These are phyloP conservation scores for Camellia oleifera DNA, from an alignment of 179 eudicot species.

Conservation along the genomic window DNA sequence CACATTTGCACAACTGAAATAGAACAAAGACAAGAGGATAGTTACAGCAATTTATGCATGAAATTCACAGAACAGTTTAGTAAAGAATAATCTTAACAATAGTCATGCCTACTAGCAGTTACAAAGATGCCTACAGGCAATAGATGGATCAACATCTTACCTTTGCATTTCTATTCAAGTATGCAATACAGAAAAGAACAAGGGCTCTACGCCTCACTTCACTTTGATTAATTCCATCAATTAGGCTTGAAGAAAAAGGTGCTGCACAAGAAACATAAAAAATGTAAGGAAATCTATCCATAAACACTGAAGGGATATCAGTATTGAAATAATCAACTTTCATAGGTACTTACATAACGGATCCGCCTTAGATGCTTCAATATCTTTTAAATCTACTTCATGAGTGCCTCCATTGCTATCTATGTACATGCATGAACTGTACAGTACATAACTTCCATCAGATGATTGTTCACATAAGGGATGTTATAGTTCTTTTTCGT, in stretches of 20 bases:
- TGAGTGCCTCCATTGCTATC: constrained; percentile 57
- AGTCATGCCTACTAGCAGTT: constrained; percentile 1
- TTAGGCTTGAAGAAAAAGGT: constrained; percentile 60
- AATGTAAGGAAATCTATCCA: background rate
- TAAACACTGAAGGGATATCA: background rate
- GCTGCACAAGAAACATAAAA: constrained; percentile 43
- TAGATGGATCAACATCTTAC: constrained; percentile 31
- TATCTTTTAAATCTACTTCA: constrained; percentile 57
- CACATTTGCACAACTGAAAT: background rate
- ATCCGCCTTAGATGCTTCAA: constrained; percentile 63
- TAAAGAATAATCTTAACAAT: background rate
- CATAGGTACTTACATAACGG: constrained; percentile 53
- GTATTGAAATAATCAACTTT: background rate
- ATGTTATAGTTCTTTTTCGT: background rate
- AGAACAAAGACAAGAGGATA: background rate
- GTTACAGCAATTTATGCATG: background rate
- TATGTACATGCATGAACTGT: constrained; percentile 71
- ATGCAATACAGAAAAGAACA: constrained; percentile 58
- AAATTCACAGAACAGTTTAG: background rate
- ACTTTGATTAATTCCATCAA: constrained; percentile 90
- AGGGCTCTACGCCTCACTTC: constrained; percentile 82
- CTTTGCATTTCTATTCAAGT: constrained; percentile 59
- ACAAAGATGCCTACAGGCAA: background rate
- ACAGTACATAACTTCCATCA: constrained; percentile 13
- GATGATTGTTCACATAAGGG: background rate